Conservation (phyloP, 305 asterid species). For the Stenogyne calaminthoides region DNA sequence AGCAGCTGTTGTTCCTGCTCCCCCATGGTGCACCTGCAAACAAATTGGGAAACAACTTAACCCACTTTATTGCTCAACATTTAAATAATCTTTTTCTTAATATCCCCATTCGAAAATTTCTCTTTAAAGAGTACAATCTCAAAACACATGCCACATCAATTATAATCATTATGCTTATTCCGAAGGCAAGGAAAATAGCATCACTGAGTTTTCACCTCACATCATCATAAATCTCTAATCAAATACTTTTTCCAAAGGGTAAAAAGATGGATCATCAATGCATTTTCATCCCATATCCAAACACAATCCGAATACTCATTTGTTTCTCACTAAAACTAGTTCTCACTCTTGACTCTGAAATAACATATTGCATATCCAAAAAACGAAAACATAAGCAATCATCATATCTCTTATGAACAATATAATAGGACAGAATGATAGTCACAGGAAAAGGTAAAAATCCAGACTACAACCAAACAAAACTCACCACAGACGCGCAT, state of each 20-base stretch:
- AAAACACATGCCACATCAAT: background rate
- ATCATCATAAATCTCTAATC: background rate
- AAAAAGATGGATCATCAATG: background rate
- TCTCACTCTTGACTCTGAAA: background rate
- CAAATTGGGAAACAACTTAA: constrained; percentile 6
- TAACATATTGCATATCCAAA: background rate
- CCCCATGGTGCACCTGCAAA: constrained; percentile 97
- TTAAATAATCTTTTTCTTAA: background rate
- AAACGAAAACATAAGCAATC: background rate
- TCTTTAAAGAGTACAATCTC: background rate
- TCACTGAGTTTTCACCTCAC: background rate
- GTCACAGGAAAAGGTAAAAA: background rate
- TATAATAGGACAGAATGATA: background rate
- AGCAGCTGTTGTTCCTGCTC: constrained; percentile 98
- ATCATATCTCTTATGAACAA: constrained; percentile 15
- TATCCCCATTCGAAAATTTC: background rate
- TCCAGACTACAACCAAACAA: background rate
- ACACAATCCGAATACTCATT: background rate
- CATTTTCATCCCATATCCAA: background rate
- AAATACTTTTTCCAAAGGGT: background rate
- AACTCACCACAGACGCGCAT: constrained; percentile 89
- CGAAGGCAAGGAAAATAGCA: background rate
- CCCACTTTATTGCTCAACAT: background rate
- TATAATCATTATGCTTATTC: background rate
- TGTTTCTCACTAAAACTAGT: background rate